Base-by-base conservation (phyloP, 768 basidiomycete genomes). In the Calocybe indica region DNA sequence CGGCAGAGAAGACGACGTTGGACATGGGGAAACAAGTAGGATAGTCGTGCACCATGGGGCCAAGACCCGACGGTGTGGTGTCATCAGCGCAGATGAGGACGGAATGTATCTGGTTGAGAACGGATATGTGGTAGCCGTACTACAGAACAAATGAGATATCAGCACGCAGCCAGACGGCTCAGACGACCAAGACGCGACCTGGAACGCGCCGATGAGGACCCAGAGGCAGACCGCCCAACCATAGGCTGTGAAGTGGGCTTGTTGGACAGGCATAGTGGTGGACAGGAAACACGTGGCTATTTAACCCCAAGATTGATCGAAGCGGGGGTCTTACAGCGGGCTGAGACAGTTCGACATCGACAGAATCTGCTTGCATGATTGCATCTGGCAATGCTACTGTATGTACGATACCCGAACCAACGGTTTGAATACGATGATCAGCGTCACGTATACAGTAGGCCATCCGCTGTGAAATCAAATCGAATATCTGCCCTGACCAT, bases 111-210 rank as follows among this genome's bases (percentile, higher is more conserved):
- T 93, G 92, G 62, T 97, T 97, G 50, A 97, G 77, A 11, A 85
- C 85, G 1, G 92, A 88, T 37, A 92, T 89, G 63, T 95, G 91
- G 64, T 88, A 96, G n/a, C 92, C 93, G 68, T 90, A 91, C 79
- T 89, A 43, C 12, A 29, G 43, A n/a, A 34, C 36, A 10, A 22
- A 32, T 42, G 33, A 37, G 42, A 37, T 43, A 41, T 42, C 13
- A 43, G 44, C 29, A 30, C 34, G 4, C 13, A 44, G 39, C 2
- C 32, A 15, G n/a, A 41, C 15, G 30, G 38, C 11, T 32, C 31
- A 5, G n/a, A 53, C 22, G n/a, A 50, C 31, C 40, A 48, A 22
- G 22, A 22, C 22, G 22, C 15, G 50, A 71, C 74, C 67, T 76
- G 76, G 58, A 88, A 88, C 7, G 83, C 74, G 42, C 72, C 72